Conservation (phyloP, 108 stramenopile genomes). For the Nannochloropsis salina region DNA sequence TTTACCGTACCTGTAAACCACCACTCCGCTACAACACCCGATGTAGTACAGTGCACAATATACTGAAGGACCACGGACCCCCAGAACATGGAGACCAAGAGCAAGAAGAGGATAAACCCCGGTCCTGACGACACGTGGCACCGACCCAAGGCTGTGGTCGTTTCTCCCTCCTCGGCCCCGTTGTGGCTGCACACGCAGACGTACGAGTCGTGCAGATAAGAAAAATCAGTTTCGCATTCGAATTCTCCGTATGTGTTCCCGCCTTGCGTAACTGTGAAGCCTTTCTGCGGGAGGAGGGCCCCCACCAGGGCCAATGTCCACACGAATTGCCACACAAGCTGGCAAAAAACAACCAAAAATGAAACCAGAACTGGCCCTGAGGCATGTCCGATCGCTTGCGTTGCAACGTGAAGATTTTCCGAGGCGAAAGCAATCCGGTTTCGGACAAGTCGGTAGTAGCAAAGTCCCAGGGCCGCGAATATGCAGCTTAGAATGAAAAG, state of each 20-base stretch:
- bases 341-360: neutral
- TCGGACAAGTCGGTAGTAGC: conserved; percentile 9
- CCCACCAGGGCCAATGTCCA: neutral
- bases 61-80: neutral
- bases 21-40: neutral
- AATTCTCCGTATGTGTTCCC: neutral
- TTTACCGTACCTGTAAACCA: neutral
- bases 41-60: conserved; percentile 2
- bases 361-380: neutral
- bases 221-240: neutral
- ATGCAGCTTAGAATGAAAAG: neutral
- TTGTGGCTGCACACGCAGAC: neutral
- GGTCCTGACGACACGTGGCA: neutral
- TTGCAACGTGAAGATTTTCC: neutral
- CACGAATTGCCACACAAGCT: neutral
- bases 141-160: neutral
- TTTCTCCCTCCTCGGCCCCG: neutral
- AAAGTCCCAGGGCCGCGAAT: neutral
- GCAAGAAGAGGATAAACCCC: neutral
- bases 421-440: neutral
- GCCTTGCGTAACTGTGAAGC: neutral
- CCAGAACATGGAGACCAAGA: conserved; percentile 12
- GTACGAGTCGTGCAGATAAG: neutral
- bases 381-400: neutral
- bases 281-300: neutral